Evolutionary conservation across 169 alveolate species (phyloP).

Genomic region (Cyclospora cayetanensis): DNA sequence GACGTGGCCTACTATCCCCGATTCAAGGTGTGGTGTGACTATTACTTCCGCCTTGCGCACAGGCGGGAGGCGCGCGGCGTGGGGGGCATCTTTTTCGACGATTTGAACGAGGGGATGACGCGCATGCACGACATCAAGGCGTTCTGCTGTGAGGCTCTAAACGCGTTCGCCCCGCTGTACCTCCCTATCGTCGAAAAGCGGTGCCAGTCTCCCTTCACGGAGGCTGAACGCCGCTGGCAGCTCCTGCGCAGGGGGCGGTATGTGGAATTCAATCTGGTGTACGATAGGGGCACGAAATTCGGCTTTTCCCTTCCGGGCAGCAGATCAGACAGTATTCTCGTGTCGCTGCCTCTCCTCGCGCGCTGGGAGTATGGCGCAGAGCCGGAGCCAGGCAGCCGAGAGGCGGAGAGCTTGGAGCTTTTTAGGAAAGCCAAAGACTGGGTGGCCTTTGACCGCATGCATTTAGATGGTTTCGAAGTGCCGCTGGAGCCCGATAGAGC

Average conservation of each 20-base stretch:
- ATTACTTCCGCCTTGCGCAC: constrained; percentile 84
- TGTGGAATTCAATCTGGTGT: constrained; percentile 86
- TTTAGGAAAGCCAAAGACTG: constrained; percentile 79
- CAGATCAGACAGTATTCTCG: constrained; percentile 80
- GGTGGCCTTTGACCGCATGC: constrained; percentile 60
- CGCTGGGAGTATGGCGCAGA: constrained; percentile 80
- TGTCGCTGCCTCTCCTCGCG: constrained; percentile 81
- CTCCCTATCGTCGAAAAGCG: constrained; percentile 81
- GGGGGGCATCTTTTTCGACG: constrained; percentile 93
- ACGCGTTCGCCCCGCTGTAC: constrained; percentile 74
- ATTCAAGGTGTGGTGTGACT: constrained; percentile 87
- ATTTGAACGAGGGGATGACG: constrained; percentile 77
- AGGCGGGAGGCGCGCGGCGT: constrained; percentile 87
- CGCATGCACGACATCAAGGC: not conserved
- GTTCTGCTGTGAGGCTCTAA: not conserved
- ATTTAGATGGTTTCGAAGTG: not conserved
- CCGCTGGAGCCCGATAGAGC: not conserved
- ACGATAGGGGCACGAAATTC: constrained; percentile 90
- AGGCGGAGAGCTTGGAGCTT: constrained; percentile 73
- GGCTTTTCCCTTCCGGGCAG: constrained; percentile 80
- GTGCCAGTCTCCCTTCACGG: constrained; percentile 78
- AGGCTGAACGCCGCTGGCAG: constrained; percentile 84
- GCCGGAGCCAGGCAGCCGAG: constrained; percentile 74
- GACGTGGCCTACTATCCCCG: constrained; percentile 80
- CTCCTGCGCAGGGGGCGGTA: constrained; percentile 89